A percentile compares a stretch with the other conserved stretches of the same genome.
Evolutionary conservation across 257 asterid genomes (phyloP).

Genomic region (Asclepias syriaca): DNA sequence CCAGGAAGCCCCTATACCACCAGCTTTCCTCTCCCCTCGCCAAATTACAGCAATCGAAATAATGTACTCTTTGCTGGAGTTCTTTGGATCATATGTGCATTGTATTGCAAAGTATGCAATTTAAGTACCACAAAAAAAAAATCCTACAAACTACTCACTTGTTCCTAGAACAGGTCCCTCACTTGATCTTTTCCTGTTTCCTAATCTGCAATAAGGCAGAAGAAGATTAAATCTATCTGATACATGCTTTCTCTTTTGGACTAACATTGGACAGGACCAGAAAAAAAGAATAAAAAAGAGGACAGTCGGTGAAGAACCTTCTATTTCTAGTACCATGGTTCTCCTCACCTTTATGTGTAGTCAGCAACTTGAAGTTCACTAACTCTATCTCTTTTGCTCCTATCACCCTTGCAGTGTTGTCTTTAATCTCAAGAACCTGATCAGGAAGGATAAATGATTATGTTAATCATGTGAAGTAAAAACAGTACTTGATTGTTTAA

Average conservation of each 20-base stretch:
- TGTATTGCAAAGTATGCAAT: neutral
- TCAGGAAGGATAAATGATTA: slow-evolving; percentile 6
- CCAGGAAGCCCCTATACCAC: neutral
- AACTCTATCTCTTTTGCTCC: slow-evolving; percentile 47
- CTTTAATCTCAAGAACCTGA: slow-evolving; percentile 83
- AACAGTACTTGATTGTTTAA: neutral
- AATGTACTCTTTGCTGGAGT: neutral
- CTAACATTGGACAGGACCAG: neutral
- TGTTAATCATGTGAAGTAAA: neutral
- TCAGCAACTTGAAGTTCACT: slow-evolving; percentile 60
- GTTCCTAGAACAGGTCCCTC: neutral
- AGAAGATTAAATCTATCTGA: neutral
- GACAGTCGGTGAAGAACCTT: neutral
- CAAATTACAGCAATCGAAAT: neutral
- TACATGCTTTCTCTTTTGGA: neutral
- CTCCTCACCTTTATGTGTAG: slow-evolving; percentile 38
- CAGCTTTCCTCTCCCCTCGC: neutral
- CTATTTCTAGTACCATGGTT: slow-evolving; percentile 7
- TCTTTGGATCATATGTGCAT: neutral
- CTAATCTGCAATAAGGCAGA: neutral
- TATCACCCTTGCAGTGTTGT: slow-evolving; percentile 64
- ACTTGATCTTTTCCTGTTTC: neutral
- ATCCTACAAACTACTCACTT: neutral
- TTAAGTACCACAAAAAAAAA: neutral
- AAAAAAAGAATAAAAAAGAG: neutral